These are phyloP conservation scores for Atalantia buxifolia DNA, from an alignment of 345 rosid genomes.

Conservation along the genomic window DNA sequence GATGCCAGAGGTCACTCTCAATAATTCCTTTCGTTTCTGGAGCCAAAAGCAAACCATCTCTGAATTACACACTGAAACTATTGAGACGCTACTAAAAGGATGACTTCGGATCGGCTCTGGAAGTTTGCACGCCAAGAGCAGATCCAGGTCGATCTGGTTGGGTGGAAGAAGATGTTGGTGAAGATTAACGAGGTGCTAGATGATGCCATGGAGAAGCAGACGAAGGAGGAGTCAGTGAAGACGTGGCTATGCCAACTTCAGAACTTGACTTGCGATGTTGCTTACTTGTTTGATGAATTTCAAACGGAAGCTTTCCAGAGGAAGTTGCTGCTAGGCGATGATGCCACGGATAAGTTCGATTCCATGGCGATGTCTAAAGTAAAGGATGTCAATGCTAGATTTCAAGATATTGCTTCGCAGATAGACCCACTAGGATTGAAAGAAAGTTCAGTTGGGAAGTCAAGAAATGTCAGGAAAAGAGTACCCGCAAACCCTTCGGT, in stretches of 20 bases:
- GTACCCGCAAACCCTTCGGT: background rate
- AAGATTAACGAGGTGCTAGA: too few species aligned
- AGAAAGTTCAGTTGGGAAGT: background rate
- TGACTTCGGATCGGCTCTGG: background rate
- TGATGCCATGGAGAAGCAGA: too few species aligned
- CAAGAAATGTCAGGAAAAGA: background rate
- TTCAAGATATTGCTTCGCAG: background rate
- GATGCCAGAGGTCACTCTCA: background rate
- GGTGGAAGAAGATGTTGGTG: too few species aligned
- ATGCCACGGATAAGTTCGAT: too few species aligned
- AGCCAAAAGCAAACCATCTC: background rate
- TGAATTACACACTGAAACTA: background rate
- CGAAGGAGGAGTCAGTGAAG: background rate
- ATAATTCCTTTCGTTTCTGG: background rate
- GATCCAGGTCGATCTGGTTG: too few species aligned
- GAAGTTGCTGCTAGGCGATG: too few species aligned
- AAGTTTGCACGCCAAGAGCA: background rate
- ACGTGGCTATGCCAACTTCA: slow-evolving; percentile 14
- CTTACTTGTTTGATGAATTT: slow-evolving; percentile 17
- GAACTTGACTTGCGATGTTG: slow-evolving; percentile 12
- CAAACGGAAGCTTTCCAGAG: background rate
- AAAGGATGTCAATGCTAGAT: too few species aligned
- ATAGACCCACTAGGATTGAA: background rate
- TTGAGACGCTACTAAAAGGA: background rate
- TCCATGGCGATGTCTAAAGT: too few species aligned